These are phyloP conservation scores for Penicillium sp. DNA, from an alignment of 2,329 filamentous ascomycete species.

Conservation along the genomic window DNA sequence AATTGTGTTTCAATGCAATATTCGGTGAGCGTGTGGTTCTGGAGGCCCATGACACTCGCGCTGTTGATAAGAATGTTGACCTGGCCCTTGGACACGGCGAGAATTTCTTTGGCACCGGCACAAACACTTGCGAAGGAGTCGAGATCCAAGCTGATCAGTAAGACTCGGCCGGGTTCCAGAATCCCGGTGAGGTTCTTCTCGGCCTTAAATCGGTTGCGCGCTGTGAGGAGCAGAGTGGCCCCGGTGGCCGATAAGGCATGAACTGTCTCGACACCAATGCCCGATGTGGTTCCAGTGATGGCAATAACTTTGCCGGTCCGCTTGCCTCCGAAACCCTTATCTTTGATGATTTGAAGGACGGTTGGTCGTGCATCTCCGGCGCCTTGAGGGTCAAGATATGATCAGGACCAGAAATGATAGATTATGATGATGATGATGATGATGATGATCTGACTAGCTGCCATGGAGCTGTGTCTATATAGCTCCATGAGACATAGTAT, in stretches of 20 bases:
- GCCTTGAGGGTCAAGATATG: neutral
- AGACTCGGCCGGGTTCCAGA: slow-evolving; percentile 16
- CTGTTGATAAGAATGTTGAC: slow-evolving; percentile 41
- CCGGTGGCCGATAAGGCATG: slow-evolving; percentile 36
- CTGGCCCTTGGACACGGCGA: slow-evolving; percentile 3
- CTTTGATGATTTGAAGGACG: neutral
- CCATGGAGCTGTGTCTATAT: no score
- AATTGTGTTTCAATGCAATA: slow-evolving; percentile 50
- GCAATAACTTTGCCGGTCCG: neutral
- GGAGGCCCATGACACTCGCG: slow-evolving; percentile 43
- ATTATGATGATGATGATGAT: no score
- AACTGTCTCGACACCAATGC: slow-evolving; percentile 46
- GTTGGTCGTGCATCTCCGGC: neutral
- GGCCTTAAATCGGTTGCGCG: slow-evolving; percentile 35
- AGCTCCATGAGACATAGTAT: no score
- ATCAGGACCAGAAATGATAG: no score
- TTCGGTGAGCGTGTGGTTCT: slow-evolving; percentile 36
- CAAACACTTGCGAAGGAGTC: slow-evolving; percentile 15
- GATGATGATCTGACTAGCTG: no score
- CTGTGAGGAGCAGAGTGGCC: slow-evolving; percentile 37
- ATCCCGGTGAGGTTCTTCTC: slow-evolving; percentile 24
- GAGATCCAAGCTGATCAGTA: slow-evolving; percentile 15
- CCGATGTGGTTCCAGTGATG: slow-evolving; percentile 21
- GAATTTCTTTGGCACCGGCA: slow-evolving; percentile 7
- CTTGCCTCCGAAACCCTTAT: neutral